Evolutionary conservation across 2,329 filamentous ascomycete genomes (phyloP).

Genomic region (Periconia digitata): DNA sequence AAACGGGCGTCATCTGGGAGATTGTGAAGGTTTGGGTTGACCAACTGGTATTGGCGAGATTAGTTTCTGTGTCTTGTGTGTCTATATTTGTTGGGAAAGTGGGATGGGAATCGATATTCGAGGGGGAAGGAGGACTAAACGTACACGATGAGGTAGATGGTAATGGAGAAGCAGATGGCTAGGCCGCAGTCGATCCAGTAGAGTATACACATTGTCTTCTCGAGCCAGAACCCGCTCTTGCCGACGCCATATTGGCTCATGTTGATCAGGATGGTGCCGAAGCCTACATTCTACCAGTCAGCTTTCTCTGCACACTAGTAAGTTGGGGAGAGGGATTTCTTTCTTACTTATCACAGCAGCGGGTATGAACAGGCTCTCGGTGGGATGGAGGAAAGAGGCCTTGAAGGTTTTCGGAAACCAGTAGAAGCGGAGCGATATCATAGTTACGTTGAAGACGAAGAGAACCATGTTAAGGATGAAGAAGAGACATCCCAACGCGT

Average conservation of each 20-base stretch:
- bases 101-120: too few relatives aligned
- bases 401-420: conserved; percentile 70
- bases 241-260: conserved; percentile 70
- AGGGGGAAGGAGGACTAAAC: conserved; percentile 36
- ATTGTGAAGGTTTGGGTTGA: conserved; percentile 70
- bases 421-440: conserved; percentile 70
- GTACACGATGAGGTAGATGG: conserved; percentile 74
- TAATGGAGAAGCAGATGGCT: conserved; percentile 67
- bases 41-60: conserved; percentile 52
- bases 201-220: conserved; percentile 61
- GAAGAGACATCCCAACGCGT: conserved; percentile 51
- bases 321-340: background rate
- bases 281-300: conserved; percentile 22
- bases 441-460: conserved; percentile 69
- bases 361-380: conserved; percentile 77
- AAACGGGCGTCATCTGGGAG: conserved; percentile 82
- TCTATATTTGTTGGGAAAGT: too few relatives aligned
- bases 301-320: too few relatives aligned
- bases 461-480: conserved; percentile 56
- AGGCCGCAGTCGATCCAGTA: conserved; percentile 75
- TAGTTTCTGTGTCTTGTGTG: too few relatives aligned
- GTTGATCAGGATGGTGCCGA: conserved; percentile 65
- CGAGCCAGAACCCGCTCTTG: conserved; percentile 59
- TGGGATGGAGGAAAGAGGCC: conserved; percentile 72
- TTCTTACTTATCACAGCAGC: conserved; percentile 61